Evolutionary conservation across 805 yeast species (phyloP).

Genomic region (Suhomyces canberraensis): DNA sequence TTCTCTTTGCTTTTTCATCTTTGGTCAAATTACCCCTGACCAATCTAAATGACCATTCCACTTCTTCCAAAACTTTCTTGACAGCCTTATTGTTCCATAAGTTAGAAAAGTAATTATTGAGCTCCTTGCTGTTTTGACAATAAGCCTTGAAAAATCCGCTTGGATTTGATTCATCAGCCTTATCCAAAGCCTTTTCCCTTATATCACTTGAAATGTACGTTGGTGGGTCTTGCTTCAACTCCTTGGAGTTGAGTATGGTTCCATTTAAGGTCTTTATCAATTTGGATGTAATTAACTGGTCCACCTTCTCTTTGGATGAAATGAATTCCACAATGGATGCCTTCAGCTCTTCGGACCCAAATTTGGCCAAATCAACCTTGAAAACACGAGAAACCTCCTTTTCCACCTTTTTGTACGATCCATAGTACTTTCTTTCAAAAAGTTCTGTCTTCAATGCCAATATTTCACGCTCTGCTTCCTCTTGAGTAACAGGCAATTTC

Average conservation of each 20-base stretch:
- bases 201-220: constrained; percentile 29
- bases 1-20: constrained; percentile 32
- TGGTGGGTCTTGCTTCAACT: constrained; percentile 32
- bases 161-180: constrained; percentile 39
- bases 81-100: constrained; percentile 44
- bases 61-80: constrained; percentile 31
- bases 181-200: constrained; percentile 23
- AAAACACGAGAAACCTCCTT: constrained; percentile 32
- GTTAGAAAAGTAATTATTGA: constrained; percentile 47
- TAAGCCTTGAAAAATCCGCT: constrained; percentile 41
- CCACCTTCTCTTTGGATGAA: constrained; percentile 15
- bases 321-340: constrained; percentile 19
- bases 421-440: constrained; percentile 49
- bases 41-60: constrained; percentile 45
- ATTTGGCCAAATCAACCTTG: constrained; percentile 14
- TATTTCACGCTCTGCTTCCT: constrained; percentile 47
- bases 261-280: constrained; percentile 26
- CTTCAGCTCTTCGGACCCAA: constrained; percentile 9
- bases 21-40: constrained; percentile 45
- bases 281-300: constrained; percentile 29
- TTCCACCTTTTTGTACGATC: constrained; percentile 38
- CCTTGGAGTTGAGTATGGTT: constrained; percentile 28
- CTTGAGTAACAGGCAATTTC: constrained; percentile 36
- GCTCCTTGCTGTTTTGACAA: constrained; percentile 35
- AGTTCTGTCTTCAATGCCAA: constrained; percentile 41